Evolutionary conservation across 345 rosid species (phyloP).

Genomic region (Pseudoturritis turrita): DNA sequence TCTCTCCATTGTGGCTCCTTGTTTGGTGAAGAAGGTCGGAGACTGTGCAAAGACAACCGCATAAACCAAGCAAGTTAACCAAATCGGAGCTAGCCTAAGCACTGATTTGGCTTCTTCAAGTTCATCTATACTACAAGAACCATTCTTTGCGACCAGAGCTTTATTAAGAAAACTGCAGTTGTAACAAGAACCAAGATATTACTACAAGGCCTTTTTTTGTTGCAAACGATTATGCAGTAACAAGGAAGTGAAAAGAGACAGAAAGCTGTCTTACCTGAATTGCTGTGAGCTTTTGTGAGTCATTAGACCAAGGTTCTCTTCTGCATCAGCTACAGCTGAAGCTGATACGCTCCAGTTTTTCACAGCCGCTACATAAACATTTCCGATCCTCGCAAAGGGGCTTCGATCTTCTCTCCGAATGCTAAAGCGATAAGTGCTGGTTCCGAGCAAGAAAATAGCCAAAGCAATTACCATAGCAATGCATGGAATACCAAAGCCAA

Average conservation of each 20-base stretch:
- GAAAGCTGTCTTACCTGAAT: conserved; percentile 35
- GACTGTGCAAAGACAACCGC: conserved; percentile 53
- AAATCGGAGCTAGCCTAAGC: conserved; percentile 54
- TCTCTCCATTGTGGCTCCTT: conserved; percentile 65
- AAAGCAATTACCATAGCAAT: conserved; percentile 54
- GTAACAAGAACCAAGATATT: not conserved
- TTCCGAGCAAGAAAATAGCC: conserved; percentile 50
- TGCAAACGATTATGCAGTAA: not conserved
- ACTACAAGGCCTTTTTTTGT: not conserved
- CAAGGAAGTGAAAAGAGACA: not conserved
- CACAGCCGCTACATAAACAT: conserved; percentile 50
- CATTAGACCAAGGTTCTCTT: conserved; percentile 34
- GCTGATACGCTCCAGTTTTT: conserved; percentile 45
- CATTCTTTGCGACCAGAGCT: conserved; percentile 41
- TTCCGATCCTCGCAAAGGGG: conserved; percentile 53
- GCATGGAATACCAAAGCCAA: conserved; percentile 75
- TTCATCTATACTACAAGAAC: conserved; percentile 41
- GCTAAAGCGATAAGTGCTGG: conserved; percentile 51
- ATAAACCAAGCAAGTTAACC: conserved; percentile 46
- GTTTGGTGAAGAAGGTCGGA: conserved; percentile 57
- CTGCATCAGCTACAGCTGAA: conserved; percentile 24
- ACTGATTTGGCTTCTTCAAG: conserved; percentile 58
- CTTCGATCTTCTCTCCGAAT: conserved; percentile 37
- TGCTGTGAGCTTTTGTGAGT: conserved; percentile 36
- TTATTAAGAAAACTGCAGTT: conserved; percentile 46